These are phyloP conservation scores for Macadamia integrifolia DNA, from an alignment of 164 flowering plant genomes.

Conservation along the genomic window DNA sequence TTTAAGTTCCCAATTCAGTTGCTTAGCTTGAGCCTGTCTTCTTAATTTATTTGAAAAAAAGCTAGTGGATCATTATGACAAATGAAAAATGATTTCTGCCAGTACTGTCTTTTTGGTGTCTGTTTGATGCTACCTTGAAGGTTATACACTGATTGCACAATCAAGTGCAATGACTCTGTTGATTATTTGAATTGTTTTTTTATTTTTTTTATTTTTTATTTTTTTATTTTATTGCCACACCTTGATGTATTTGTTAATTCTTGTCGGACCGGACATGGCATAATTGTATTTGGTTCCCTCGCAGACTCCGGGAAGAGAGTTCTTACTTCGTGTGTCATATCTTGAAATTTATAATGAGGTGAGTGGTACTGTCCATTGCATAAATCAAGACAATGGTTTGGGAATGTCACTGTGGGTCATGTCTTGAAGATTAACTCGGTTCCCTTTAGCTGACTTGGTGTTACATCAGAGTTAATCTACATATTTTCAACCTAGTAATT, in stretches of 20 bases:
- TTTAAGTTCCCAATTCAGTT: too few relatives aligned
- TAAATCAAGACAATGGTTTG: neutral
- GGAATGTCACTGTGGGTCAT: neutral
- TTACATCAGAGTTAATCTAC: neutral
- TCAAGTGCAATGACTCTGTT: neutral
- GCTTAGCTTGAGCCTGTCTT: too few relatives aligned
- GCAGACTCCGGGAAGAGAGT: conserved; percentile 98
- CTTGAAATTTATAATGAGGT: conserved; percentile 99
- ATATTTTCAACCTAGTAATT: neutral
- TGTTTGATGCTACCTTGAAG: neutral
- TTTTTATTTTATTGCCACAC: too few relatives aligned
- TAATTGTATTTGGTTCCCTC: conserved; percentile 13
- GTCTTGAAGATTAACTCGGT: neutral
- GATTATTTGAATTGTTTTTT: neutral
- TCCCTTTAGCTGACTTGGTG: neutral
- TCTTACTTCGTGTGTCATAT: conserved; percentile 91
- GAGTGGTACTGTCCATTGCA: conserved; percentile 11
- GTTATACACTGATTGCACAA: neutral
- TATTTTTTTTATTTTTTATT: neutral
- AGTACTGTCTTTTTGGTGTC: neutral
- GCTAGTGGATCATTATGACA: too few relatives aligned
- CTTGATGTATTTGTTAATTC: neutral
- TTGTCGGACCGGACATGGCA: neutral
- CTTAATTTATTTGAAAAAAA: too few relatives aligned
- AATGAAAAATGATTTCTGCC: too few relatives aligned